Evolutionary conservation across 164 flowering plant genomes (phyloP), one percentile per base, ranked within the genome.

Genomic region (Aristolochia californica): DNA sequence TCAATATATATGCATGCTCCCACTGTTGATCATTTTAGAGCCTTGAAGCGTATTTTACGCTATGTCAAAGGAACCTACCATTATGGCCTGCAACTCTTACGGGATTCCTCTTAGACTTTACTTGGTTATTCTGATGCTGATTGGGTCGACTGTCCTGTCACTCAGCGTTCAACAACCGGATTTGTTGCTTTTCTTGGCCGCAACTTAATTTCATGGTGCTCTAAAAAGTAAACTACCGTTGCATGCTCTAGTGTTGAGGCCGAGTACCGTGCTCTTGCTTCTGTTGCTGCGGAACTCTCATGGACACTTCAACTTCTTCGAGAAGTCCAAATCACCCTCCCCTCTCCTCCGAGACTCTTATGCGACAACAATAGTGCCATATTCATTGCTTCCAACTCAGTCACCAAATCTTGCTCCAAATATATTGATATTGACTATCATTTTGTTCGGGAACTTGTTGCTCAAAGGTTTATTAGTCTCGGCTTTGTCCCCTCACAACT

Each of bases 141-240:
- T 26, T 58, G 61, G 51, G 61, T 38, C 17, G 2, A 40, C 9
- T 22, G 40, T 17, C 61, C 53, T 0, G 40, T 44, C 43, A 17
- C 13, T 11, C 51, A 15, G 12, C 12, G 21, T 1, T 23, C 51
- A 12, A 58, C 51, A 1, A 44, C 38, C 3, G 53, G 53, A 5
- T 45, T 11, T 18, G 12, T 22, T 45, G 14, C 43, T 4, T 43
- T 40, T 23, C 23, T 57, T 7, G 17, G 48, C 13, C 21, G 0
- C 10, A 58, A 45, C 16, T 22, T 13, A 5, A 20, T 45, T 10
- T 44, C 51, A 12, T 57, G 59, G 59, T 18, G 8, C 13, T 57
- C 27, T 1, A 58, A 58, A 20, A 45, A 58, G 18, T 51, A 58
- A 45, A 23, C 51, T 24, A 58, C 28, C 45, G 34, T 45, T 25